Evolutionary conservation across 1,284 basidiomycete genomes (phyloP), one percentile per base, ranked within the genome.

Genomic region (Cutaneotrichosporon sp.): DNA sequence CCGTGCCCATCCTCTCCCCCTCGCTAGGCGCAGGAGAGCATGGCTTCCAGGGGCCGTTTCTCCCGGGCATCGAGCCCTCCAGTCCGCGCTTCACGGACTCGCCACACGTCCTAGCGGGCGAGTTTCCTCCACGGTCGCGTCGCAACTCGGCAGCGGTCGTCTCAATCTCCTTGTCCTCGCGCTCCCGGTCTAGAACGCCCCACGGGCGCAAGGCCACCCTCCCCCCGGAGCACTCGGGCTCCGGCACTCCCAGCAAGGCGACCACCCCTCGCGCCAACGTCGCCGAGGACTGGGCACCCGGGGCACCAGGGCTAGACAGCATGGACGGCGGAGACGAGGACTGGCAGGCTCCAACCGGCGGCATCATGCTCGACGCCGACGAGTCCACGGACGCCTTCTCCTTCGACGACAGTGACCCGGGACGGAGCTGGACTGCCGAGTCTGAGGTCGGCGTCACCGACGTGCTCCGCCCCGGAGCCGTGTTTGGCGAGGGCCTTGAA

Each of bases 401-500:
- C 7, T 65, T 62, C 27, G 68, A 69, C 33, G 63, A 68, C 29
- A 65, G 64, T 20, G 56, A 64, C 20, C 34, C 61, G 13, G 52
- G 56, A 4, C 60, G 66, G 11, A 62, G 60, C 5, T 67, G 66
- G 66, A 67, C 66, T 4, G 60, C 63, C 4, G 63, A 64, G 33
- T 62, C 62, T 8, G 62, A 67, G n/a, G 62, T 67, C 1, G 60
- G 58, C 42, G 72, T 70, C 7, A 67, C 74, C 52, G 76, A 75
- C 53, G 69, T 75, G 20, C 59, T 78, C 42, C 59, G 65, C 27
- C 61, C 65, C 3, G 75, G 75, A 16, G 76, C 72, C 69, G 52
- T 77, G 7, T 78, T 80, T 59, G 78, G 78, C 45, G 77, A 78
- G 63, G 78, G 77, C 11, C 63, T 76, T 38, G 67, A 74, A 34